These are phyloP conservation scores for Umbellularia californica DNA, from an alignment of 164 flowering plant species.

Conservation along the genomic window DNA sequence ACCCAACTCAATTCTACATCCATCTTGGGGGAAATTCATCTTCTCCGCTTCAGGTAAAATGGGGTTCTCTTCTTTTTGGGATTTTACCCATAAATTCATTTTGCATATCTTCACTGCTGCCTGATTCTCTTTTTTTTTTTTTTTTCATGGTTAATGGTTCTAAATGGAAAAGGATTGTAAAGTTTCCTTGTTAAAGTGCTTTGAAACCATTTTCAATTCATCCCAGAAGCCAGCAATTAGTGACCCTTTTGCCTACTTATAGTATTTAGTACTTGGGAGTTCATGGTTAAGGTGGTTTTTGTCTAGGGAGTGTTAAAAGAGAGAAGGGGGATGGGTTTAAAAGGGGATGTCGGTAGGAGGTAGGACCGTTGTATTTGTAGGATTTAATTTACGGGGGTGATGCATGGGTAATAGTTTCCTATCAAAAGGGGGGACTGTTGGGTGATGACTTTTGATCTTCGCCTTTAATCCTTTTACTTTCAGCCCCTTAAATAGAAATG, in stretches of 20 bases:
- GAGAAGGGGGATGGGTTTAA: too few relatives aligned
- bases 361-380: neutral
- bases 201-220: neutral
- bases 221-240: too few relatives aligned
- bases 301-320: too few relatives aligned
- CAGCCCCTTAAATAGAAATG: neutral
- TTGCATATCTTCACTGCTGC: too few relatives aligned
- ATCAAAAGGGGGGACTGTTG: too few relatives aligned
- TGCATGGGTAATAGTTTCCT: neutral
- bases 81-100: neutral
- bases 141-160: too few relatives aligned
- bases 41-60: constrained; percentile 82
- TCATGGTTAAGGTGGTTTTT: neutral
- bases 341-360: neutral
- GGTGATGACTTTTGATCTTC: neutral
- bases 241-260: too few relatives aligned
- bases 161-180: neutral
- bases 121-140: too few relatives aligned
- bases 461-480: neutral
- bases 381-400: neutral
- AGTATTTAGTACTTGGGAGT: neutral
- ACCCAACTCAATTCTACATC: constrained; percentile 76
- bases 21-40: constrained; percentile 79
- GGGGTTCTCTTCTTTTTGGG: neutral
- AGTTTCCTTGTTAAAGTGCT: neutral